These are phyloP conservation scores for Pichia phayaonensis DNA, from an alignment of 805 yeast species.

Conservation along the genomic window DNA sequence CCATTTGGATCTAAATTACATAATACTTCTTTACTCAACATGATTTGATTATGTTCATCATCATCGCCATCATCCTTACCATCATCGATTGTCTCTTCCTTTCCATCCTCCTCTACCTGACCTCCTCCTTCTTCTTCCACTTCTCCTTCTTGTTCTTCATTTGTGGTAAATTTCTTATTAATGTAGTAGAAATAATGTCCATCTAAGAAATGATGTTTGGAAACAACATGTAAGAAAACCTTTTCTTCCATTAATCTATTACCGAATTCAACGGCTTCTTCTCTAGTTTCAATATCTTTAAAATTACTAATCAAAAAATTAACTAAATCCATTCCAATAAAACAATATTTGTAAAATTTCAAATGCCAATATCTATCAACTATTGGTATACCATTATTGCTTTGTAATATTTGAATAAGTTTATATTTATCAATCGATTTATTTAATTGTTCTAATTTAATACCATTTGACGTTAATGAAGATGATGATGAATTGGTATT, in stretches of 20 bases:
- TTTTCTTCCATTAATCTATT: conserved; percentile 66
- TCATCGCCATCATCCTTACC: conserved; percentile 11
- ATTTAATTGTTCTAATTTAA: conserved; percentile 31
- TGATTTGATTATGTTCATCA: conserved; percentile 28
- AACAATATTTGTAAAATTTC: conserved; percentile 67
- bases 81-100: background rate
- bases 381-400: conserved; percentile 54
- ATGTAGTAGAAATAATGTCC: conserved; percentile 89
- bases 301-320: conserved; percentile 77
- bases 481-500: background rate
- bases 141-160: background rate
- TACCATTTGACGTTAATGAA: background rate
- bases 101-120: background rate
- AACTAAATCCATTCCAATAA: conserved; percentile 79
- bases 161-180: conserved; percentile 39
- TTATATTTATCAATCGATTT: conserved; percentile 42
- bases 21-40: conserved; percentile 57
- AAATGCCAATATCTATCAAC: conserved; percentile 90
- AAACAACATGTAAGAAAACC: conserved; percentile 72
- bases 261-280: conserved; percentile 77
- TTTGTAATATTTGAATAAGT: conserved; percentile 61
- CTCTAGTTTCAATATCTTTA: conserved; percentile 71
- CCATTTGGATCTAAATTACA: conserved; percentile 69
- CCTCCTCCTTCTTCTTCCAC: background rate
- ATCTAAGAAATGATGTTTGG: conserved; percentile 77